Base-by-base conservation (phyloP, 2,329 filamentous ascomycete species). In the Cordyceps farinosa region DNA sequence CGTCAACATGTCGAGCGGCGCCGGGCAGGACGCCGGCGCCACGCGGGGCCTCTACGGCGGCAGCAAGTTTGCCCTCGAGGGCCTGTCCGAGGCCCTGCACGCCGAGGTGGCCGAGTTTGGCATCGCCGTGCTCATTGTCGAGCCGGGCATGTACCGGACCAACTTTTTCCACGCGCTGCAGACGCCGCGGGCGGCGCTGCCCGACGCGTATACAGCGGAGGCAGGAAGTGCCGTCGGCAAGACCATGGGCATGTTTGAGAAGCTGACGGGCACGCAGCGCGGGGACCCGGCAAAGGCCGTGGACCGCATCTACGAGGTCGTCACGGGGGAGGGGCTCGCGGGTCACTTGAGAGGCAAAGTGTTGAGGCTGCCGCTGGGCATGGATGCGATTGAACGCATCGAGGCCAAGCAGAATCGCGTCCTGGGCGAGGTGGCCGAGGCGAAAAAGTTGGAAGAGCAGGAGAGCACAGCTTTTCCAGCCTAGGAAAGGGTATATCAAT, bases 61-160 rank as follows among this genome's bases (percentile, higher is more conserved):
- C 3, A 78, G 76, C 56, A 84, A 84, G 67, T 78, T 77, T 61
- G 76, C 78, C 2, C 68, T 78, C 29, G 76, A 77, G 53, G 77
- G 73, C 3, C 66, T 81, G 29, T 74, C 75, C 22, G 79, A 83
- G 66, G 70, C 74, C 0, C 69, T 84, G 61, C 70, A 73, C 1
- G 69, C 66, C 3, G 81, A 84, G 67, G 72, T 80, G 1, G 75
- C 72, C 11, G 75, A 77, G 2, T 75, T 82, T 15, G 76, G 75
- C 15, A 79, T 84, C 61, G 59, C 70, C 13, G 78, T 78, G 17
- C 74, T 78, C 3, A 72, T 80, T 13, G 72, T 84, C 27, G 80
- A 84, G 67, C 80, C 79, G 0, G 82, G 82, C 2, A 78, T 76
- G 45, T 84, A 82, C 65, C 74, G 81, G 3, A 84, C 81, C 11